phyloP scores from a whole-genome alignment of 2,329 filamentous ascomycete genomes.

The Aureobasidium sp. region DNA sequence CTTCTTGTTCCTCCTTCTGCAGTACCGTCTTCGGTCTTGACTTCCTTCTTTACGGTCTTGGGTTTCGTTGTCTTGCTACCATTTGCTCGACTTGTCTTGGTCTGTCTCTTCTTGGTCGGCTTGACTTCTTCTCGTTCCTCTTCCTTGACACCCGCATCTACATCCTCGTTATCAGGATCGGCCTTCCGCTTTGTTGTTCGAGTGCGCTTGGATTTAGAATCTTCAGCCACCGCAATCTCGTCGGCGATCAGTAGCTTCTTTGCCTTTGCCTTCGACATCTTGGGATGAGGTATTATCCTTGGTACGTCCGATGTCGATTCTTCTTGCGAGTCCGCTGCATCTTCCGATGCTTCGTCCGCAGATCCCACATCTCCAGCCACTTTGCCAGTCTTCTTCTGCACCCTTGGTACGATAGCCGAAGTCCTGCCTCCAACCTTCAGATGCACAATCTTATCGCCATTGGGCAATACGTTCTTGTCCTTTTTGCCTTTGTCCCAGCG shows the following conservation, averaged over 20 bases:
- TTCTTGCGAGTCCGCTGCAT: constrained; percentile 7
- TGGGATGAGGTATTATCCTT: background rate
- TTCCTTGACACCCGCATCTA: background rate
- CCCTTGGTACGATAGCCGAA: constrained; percentile 73
- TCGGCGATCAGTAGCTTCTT: background rate
- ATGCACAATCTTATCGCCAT: constrained; percentile 75
- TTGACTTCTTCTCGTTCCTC: background rate
- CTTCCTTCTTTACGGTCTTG: constrained; percentile 19
- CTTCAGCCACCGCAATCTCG: background rate
- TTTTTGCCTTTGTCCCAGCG: constrained; percentile 82
- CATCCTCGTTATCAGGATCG: background rate
- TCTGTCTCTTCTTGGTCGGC: background rate
- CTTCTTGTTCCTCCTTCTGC: background rate
- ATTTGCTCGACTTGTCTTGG: background rate
- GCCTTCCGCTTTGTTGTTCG: background rate
- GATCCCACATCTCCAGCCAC: constrained; percentile 43
- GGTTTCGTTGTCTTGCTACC: background rate
- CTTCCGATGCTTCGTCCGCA: constrained; percentile 2
- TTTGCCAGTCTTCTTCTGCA: constrained; percentile 73
- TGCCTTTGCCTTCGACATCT: background rate
- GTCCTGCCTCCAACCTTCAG: constrained; percentile 86
- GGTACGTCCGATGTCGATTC: background rate
- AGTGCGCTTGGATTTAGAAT: background rate
- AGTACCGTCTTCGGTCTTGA: constrained; percentile 42
- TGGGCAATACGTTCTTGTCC: constrained; percentile 60